A percentile compares a stretch with the other conserved stretches of the same genome.
Evolutionary conservation across 2,329 filamentous ascomycete genomes (phyloP).

Genomic region (Trematosphaeria pertusa): DNA sequence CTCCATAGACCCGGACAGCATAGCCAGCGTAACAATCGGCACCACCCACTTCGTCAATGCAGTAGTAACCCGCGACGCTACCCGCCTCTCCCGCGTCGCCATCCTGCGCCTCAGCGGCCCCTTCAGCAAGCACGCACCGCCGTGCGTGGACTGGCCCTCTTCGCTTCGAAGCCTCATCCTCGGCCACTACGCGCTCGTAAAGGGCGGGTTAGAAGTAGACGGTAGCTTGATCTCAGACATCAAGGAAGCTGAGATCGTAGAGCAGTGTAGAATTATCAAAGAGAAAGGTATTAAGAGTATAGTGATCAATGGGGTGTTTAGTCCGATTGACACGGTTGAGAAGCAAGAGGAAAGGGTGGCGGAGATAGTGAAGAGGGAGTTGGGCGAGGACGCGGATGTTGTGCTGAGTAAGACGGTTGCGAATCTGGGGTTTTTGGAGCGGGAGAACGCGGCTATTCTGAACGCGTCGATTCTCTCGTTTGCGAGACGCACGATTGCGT

Average conservation of each 20-base stretch:
- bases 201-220: conserved; percentile 60
- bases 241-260: conserved; percentile 53
- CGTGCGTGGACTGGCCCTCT: conserved; percentile 58
- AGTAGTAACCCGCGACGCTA: conserved; percentile 58
- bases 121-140: conserved; percentile 58
- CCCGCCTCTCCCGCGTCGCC: conserved; percentile 59
- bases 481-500: conserved; percentile 54
- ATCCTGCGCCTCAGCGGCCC: conserved; percentile 59
- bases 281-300: conserved; percentile 55
- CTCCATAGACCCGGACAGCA: conserved; percentile 34
- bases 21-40: conserved; percentile 58
- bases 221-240: conserved; percentile 55
- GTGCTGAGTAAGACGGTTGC: conserved; percentile 61
- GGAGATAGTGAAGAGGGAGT: conserved; percentile 56
- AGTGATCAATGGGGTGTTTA: conserved; percentile 65
- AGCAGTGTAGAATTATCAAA: conserved; percentile 53
- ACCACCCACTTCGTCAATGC: conserved; percentile 62
- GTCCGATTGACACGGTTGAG: conserved; percentile 62
- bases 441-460: conserved; percentile 60
- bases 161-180: conserved; percentile 55
- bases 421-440: conserved; percentile 58
- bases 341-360: conserved; percentile 60
- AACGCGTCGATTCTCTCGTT: conserved; percentile 58
- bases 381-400: conserved; percentile 57
- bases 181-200: conserved; percentile 54